These are phyloP conservation scores for Calcarisporium arbuscula DNA, from an alignment of 2,329 filamentous ascomycete species.

Conservation along the genomic window DNA sequence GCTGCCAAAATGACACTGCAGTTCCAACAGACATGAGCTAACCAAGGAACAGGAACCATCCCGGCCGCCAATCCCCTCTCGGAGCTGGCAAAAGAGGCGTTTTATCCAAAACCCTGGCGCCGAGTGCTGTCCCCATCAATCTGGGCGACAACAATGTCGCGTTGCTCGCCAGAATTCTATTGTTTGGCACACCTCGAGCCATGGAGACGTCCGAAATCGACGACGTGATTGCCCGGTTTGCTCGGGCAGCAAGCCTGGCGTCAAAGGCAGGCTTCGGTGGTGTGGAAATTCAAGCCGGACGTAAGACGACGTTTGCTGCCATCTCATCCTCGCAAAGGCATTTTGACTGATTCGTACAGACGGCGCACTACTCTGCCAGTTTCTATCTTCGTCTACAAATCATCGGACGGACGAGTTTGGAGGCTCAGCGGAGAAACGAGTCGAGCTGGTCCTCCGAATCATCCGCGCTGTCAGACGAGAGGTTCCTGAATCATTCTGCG, in stretches of 20 bases:
- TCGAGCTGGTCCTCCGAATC: constrained; percentile 40
- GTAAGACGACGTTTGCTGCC: too few relatives aligned
- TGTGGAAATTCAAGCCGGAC: constrained; percentile 45
- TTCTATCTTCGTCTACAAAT: constrained; percentile 43
- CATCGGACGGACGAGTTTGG: constrained; percentile 46
- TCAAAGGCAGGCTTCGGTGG: constrained; percentile 56
- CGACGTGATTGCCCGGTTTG: constrained; percentile 53
- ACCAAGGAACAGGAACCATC: too few relatives aligned
- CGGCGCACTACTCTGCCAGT: constrained; percentile 47
- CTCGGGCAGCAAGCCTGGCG: constrained; percentile 54
- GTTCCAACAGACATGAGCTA: too few relatives aligned
- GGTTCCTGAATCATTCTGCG: constrained; percentile 28
- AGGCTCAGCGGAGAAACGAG: constrained; percentile 35
- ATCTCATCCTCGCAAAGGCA: too few relatives aligned
- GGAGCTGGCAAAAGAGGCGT: too few relatives aligned
- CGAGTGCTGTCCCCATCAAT: too few relatives aligned
- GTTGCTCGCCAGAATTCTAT: constrained; percentile 19
- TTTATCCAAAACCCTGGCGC: too few relatives aligned
- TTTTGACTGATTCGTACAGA: too few relatives aligned
- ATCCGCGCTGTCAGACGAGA: constrained; percentile 26
- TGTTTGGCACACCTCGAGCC: constrained; percentile 43
- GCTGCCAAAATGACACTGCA: too few relatives aligned
- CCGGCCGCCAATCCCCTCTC: constrained; percentile 41
- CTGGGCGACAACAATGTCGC: constrained; percentile 35
- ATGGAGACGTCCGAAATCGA: constrained; percentile 50